Evolutionary conservation across 2,329 filamentous ascomycete genomes (phyloP), one percentile per base, ranked within the genome.

Genomic region (Aureobasidium sp.): DNA sequence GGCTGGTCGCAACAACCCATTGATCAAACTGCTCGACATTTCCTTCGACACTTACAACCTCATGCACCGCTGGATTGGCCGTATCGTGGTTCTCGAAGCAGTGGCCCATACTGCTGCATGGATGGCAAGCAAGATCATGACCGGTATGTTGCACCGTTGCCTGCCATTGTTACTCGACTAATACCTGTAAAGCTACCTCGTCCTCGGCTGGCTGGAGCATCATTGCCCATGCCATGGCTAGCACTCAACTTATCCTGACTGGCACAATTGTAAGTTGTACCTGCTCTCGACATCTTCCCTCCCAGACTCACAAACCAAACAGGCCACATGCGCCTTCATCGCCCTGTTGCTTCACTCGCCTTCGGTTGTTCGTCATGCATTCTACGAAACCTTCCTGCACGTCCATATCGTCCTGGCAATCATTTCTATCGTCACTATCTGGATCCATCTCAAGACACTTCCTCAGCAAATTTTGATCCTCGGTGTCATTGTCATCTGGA

Each of bases 1-100:
- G 72, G 87, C 88, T 51, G 86, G 87, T 45, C 82, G 89, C 68
- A 92, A 91, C 77, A 92, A 92, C 75, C 88, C 88, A 25, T 79
- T 93, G 66, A 90, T 92, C 70, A 79, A 79, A 64, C 78, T 88
- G 66, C 80, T 90, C 59, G 85, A 85, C 64, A 85, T 92, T 66
- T 89, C 87, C 4, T 93, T 91, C 73, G 89, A 93, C 73, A 90
- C 87, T 0, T 91, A 89, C 80, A 93, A 92, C 76, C 76, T 93
- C 64, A 79, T 92, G 63, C 89, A 93, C 74, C 84, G 89, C 65
- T 92, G 89, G 89, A 82, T 91, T 65, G 89, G 89, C 68, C 85
- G 89, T 42, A 89, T 91, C 64, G 87, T 89, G 29, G 81, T 88
- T 20, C 75, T 90, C 15, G 87, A 93, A 72, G 80, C 85, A 11